These are phyloP conservation scores for Talaromyces marneffei DNA, from an alignment of 2,329 filamentous ascomycete genomes.

Conservation along the genomic window DNA sequence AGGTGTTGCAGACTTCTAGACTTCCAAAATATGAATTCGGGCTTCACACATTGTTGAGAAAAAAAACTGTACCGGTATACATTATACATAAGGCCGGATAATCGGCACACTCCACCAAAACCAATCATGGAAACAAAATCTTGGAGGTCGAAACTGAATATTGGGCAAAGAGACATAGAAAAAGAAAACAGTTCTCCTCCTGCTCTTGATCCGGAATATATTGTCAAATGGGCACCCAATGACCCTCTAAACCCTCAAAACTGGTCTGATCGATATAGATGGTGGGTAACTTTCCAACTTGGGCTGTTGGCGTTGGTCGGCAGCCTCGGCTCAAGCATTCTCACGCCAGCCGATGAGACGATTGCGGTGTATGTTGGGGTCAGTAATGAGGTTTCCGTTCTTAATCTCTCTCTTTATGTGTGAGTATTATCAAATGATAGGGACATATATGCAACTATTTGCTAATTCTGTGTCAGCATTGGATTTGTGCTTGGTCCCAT, in stretches of 20 bases:
- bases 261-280: slow-evolving; percentile 41
- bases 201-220: slow-evolving; percentile 5
- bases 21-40: background rate
- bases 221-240: slow-evolving; percentile 15
- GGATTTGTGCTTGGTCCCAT: slow-evolving; percentile 56
- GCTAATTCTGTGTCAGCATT: slow-evolving; percentile 23
- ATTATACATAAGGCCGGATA: background rate
- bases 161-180: slow-evolving; percentile 1
- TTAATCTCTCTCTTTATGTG: slow-evolving; percentile 12
- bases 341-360: slow-evolving; percentile 41
- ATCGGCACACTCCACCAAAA: background rate
- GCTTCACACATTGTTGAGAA: background rate
- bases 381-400: slow-evolving; percentile 7
- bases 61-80: no score
- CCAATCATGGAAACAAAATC: background rate
- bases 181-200: background rate
- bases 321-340: slow-evolving; percentile 48
- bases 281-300: slow-evolving; percentile 46
- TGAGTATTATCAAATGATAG: background rate
- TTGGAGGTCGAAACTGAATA: background rate
- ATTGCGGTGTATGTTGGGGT: slow-evolving; percentile 39
- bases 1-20: background rate
- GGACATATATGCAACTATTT: background rate
- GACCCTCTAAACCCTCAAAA: slow-evolving; percentile 46
- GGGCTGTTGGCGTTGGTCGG: slow-evolving; percentile 48